Percentiles rank a stretch among this genome's conserved stretches.
phyloP scores from a whole-genome alignment of 495 filamentous ascomycete genomes.

The Xylaria intraflava region DNA sequence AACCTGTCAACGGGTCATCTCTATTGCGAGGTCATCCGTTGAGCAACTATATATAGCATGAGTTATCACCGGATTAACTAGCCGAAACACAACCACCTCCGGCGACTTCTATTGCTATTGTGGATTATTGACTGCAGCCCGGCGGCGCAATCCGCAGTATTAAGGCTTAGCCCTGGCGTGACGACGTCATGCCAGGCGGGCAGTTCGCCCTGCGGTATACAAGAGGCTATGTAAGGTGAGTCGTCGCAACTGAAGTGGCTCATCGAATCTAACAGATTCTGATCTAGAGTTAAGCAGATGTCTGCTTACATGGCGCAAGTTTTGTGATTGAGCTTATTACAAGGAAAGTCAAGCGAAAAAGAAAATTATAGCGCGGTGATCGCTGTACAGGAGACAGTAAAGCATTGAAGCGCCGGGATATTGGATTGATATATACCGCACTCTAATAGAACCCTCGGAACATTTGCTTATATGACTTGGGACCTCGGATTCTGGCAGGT shows the following conservation, averaged over 20 bases:
- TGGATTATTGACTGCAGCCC: no score
- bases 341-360: no score
- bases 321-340: no score
- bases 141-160: no score
- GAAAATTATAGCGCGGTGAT: no score
- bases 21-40: slow-evolving; percentile 43
- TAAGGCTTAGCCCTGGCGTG: no score
- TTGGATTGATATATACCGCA: no score
- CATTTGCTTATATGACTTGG: no score
- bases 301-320: background rate
- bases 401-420: no score
- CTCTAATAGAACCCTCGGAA: no score
- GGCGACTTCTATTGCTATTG: background rate
- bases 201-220: background rate
- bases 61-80: background rate
- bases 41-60: slow-evolving; percentile 44
- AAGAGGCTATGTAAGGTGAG: background rate
- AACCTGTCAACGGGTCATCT: slow-evolving; percentile 41
- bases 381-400: no score
- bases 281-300: background rate
- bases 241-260: background rate
- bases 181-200: background rate
- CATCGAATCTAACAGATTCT: background rate
- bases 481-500: no score
- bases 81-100: background rate